Percentiles rank a stretch among this genome's conserved stretches.
Evolutionary conservation across 164 flowering plant genomes (phyloP).

Genomic region (Annona squamosa): DNA sequence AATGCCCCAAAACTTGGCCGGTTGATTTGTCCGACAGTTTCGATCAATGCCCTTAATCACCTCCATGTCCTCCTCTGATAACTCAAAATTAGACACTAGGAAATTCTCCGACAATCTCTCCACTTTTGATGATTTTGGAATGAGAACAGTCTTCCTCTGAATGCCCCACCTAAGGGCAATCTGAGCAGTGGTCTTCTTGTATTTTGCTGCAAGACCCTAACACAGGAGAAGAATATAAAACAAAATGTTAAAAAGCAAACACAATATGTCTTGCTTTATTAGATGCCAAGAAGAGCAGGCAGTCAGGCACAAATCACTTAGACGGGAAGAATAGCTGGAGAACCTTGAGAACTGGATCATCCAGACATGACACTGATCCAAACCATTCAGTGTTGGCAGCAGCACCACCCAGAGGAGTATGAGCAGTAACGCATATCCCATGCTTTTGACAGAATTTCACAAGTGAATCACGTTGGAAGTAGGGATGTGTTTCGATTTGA

Average conservation of each 20-base stretch:
- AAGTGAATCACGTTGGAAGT: constrained; percentile 86
- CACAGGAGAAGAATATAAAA: neutral
- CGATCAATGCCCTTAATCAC: constrained; percentile 50
- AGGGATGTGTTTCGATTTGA: constrained; percentile 91
- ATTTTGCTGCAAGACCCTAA: constrained; percentile 68
- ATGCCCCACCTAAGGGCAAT: constrained; percentile 85
- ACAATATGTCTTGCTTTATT: neutral
- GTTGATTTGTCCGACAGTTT: constrained; percentile 63
- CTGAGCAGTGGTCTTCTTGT: constrained; percentile 70
- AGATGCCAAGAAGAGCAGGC: neutral
- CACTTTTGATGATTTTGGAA: constrained; percentile 73
- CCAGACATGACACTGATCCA: constrained; percentile 82
- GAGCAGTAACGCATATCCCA: constrained; percentile 81
- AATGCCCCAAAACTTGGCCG: constrained; percentile 84
- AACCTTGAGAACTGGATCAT: constrained; percentile 70
- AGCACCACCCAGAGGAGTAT: constrained; percentile 88
- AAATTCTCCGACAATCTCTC: constrained; percentile 76
- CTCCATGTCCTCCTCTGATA: constrained; percentile 71
- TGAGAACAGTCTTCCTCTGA: constrained; percentile 69
- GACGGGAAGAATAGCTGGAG: neutral
- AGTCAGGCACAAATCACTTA: neutral
- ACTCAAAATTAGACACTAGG: constrained; percentile 69
- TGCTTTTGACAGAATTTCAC: constrained; percentile 95
- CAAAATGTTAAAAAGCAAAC: neutral
- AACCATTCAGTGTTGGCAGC: constrained; percentile 80